phyloP scores from a whole-genome alignment of 441 rosid genomes.

The Melastoma candidum region DNA sequence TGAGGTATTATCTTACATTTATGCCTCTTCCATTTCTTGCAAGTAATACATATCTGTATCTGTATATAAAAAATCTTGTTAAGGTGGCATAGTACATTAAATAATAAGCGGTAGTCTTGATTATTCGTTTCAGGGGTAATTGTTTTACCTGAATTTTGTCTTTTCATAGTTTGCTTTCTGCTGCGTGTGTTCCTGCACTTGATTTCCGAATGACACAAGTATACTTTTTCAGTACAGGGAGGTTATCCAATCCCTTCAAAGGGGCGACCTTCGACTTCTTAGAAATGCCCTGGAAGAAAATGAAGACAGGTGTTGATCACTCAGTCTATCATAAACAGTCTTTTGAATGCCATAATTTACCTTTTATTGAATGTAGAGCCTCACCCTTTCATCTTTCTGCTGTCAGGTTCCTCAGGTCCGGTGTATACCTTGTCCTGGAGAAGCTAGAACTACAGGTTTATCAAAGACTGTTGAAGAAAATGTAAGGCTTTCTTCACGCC shows the following conservation, averaged over 20 bases:
- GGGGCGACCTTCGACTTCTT: conserved; percentile 88
- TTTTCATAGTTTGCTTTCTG: too few species aligned
- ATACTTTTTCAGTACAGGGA: conserved; percentile 47
- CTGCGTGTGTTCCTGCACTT: too few species aligned
- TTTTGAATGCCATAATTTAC: too few species aligned
- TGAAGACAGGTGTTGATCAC: conserved; percentile 50
- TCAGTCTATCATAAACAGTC: too few species aligned
- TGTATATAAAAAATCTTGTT: too few species aligned
- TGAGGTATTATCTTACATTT: conserved; percentile 38
- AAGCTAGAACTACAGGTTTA: conserved; percentile 93
- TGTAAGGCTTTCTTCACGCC: conserved; percentile 26
- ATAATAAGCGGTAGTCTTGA: too few species aligned
- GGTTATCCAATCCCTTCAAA: conserved; percentile 54
- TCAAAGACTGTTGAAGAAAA: conserved; percentile 55
- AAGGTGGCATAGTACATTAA: too few species aligned
- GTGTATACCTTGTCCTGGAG: conserved; percentile 91
- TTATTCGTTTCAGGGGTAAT: too few species aligned
- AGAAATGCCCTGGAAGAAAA: conserved; percentile 76
- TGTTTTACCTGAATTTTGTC: too few species aligned
- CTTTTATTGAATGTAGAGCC: not conserved
- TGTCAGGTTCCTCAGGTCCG: conserved; percentile 74
- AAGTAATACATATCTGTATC: too few species aligned
- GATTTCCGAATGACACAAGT: too few species aligned
- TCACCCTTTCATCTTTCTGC: not conserved
- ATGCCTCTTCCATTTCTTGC: too few species aligned